phyloP scores from a whole-genome alignment of 306 rosid genomes.

The Senna siamea region DNA sequence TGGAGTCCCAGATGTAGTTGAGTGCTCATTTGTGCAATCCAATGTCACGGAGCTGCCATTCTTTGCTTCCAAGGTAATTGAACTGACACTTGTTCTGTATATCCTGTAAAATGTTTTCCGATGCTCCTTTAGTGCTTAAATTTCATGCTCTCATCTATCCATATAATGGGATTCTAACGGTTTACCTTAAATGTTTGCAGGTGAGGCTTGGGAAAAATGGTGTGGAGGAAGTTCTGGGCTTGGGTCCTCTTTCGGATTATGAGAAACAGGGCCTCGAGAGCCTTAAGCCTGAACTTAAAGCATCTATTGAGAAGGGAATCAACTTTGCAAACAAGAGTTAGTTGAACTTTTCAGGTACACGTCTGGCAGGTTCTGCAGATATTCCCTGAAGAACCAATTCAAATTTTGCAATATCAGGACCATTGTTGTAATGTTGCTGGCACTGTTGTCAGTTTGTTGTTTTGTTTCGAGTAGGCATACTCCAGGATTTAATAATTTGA shows the following conservation, averaged over 20 bases:
- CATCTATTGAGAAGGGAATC: constrained; percentile 95
- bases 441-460: constrained; percentile 40
- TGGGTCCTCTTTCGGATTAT: constrained; percentile 82
- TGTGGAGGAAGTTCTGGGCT: constrained; percentile 73
- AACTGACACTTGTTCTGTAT: not conserved
- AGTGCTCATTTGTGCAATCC: constrained; percentile 94
- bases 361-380: constrained; percentile 32
- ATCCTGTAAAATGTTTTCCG: not conserved
- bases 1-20: constrained; percentile 97
- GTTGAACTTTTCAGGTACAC: constrained; percentile 20
- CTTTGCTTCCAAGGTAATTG: constrained; percentile 94
- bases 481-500: constrained; percentile 38
- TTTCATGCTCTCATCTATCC: not conserved
- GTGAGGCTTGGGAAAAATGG: constrained; percentile 95
- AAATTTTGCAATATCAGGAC: constrained; percentile 56
- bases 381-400: constrained; percentile 34
- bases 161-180: not conserved
- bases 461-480: constrained; percentile 43
- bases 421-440: constrained; percentile 45
- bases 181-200: constrained; percentile 45
- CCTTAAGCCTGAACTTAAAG: constrained; percentile 73
- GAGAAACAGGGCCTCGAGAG: constrained; percentile 78
- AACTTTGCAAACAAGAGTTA: constrained; percentile 69
- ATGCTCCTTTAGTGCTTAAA: not conserved
- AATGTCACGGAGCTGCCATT: constrained; percentile 84